These are phyloP conservation scores for Polyplosphaeria fusca DNA, from an alignment of 495 filamentous ascomycete species.

Conservation along the genomic window DNA sequence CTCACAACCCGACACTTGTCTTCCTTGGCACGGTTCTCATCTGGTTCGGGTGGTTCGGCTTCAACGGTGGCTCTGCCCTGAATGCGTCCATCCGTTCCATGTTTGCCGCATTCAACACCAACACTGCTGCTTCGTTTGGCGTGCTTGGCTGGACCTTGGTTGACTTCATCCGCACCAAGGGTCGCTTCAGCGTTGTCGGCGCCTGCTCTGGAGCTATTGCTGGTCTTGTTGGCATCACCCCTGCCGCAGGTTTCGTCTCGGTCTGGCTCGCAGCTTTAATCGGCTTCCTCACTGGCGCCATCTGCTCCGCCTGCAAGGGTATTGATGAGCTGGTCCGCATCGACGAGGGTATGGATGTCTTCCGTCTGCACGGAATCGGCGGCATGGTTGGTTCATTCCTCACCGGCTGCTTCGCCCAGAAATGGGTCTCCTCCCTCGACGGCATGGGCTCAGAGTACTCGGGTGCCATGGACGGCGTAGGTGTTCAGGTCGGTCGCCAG, in stretches of 20 bases:
- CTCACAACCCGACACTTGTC: constrained; percentile 56
- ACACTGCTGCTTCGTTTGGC: constrained; percentile 56
- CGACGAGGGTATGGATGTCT: constrained; percentile 62
- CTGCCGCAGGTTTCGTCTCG: constrained; percentile 59
- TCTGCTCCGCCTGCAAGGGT: constrained; percentile 51
- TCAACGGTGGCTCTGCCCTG: constrained; percentile 60
- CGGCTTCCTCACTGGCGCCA: constrained; percentile 55
- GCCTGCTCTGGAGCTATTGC: constrained; percentile 62
- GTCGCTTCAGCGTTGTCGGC: constrained; percentile 58
- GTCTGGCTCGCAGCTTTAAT: constrained; percentile 57
- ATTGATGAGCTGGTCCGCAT: constrained; percentile 58
- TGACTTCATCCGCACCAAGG: constrained; percentile 54
- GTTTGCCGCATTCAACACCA: constrained; percentile 60
- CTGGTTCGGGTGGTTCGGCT: constrained; percentile 62
- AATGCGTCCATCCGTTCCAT: constrained; percentile 57
- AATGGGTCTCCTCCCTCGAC: constrained; percentile 45
- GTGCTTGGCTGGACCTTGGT: constrained; percentile 59
- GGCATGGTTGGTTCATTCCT: constrained; percentile 61
- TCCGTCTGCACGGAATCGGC: constrained; percentile 61
- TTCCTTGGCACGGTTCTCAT: constrained; percentile 58
- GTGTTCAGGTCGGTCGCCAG: constrained; percentile 58
- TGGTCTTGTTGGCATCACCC: constrained; percentile 63
- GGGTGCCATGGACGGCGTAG: constrained; percentile 57
- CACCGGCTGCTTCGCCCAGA: constrained; percentile 59
- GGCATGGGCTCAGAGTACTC: constrained; percentile 45